Evolutionary conservation across 208 protist species (phyloP).

Genomic region (Crithidia expoeki): DNA sequence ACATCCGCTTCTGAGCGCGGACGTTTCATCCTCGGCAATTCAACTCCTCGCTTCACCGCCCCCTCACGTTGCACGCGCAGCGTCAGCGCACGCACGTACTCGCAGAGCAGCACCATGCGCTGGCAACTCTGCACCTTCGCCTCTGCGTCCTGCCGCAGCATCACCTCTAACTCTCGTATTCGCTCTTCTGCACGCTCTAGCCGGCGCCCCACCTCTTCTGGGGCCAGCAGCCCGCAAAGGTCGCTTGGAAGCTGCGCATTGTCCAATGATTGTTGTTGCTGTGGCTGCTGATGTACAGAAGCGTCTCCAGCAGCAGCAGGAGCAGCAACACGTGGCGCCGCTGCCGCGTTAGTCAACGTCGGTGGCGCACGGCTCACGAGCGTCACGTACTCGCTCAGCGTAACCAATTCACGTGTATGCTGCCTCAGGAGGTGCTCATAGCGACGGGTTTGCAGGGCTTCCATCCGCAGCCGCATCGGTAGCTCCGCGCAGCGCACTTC

Average conservation of each 20-base stretch:
- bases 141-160: slow-evolving; percentile 31
- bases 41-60: neutral
- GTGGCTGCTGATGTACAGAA: neutral
- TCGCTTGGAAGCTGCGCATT: slow-evolving; percentile 24
- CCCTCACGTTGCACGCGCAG: slow-evolving; percentile 11
- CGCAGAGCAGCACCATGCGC: slow-evolving; percentile 55
- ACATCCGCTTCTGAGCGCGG: too few species aligned
- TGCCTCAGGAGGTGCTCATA: slow-evolving; percentile 70
- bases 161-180: slow-evolving; percentile 42
- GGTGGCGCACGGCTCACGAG: slow-evolving; percentile 19
- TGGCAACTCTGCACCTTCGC: slow-evolving; percentile 42
- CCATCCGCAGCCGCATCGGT: slow-evolving; percentile 77
- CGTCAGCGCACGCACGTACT: slow-evolving; percentile 31
- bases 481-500: slow-evolving; percentile 60
- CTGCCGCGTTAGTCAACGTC: slow-evolving; percentile 8
- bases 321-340: too few species aligned
- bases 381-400: slow-evolving; percentile 62
- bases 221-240: slow-evolving; percentile 19
- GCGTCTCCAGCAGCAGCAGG: neutral
- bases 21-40: too few species aligned
- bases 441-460: slow-evolving; percentile 55
- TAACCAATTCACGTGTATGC: slow-evolving; percentile 67
- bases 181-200: slow-evolving; percentile 36
- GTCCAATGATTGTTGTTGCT: neutral
- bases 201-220: slow-evolving; percentile 27